Percentiles rank a stretch among this genome's conserved stretches.
Conservation (phyloP, 495 filamentous ascomycete species). For the Apodospora peruviana region DNA sequence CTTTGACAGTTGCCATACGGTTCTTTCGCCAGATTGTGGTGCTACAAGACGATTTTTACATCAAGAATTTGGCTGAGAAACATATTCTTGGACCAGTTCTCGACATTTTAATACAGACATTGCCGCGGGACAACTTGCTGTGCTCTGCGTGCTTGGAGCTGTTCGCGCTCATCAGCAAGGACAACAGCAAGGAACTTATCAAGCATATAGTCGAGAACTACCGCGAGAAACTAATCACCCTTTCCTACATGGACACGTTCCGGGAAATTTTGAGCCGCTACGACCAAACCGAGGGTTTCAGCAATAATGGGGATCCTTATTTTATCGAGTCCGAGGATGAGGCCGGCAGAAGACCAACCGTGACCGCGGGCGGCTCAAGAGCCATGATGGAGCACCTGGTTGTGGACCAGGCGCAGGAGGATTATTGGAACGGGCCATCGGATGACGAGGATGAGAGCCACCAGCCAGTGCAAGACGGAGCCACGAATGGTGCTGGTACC, state of each 20-base stretch:
- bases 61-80: constrained; percentile 77
- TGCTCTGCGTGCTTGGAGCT: constrained; percentile 95
- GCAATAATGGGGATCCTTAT: constrained; percentile 49
- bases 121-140: constrained; percentile 92
- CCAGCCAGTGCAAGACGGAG: constrained; percentile 21
- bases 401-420: constrained; percentile 81
- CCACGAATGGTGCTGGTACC: constrained; percentile 38
- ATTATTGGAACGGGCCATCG: constrained; percentile 83
- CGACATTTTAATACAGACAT: constrained; percentile 79
- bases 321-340: constrained; percentile 45
- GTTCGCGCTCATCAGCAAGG: constrained; percentile 84
- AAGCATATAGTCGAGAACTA: constrained; percentile 85
- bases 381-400: constrained; percentile 57
- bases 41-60: constrained; percentile 88
- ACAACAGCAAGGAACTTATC: constrained; percentile 76
- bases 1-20: constrained; percentile 69
- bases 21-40: constrained; percentile 88
- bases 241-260: constrained; percentile 87
- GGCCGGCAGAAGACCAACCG: constrained; percentile 45
- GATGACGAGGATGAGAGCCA: constrained; percentile 73
- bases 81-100: constrained; percentile 83
- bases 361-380: constrained; percentile 59
- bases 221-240: constrained; percentile 69
- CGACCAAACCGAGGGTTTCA: constrained; percentile 73
- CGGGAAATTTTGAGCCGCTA: constrained; percentile 67